Evolutionary conservation across 1,139 yeast species (phyloP).

Genomic region (Kodamaea fungicola): DNA sequence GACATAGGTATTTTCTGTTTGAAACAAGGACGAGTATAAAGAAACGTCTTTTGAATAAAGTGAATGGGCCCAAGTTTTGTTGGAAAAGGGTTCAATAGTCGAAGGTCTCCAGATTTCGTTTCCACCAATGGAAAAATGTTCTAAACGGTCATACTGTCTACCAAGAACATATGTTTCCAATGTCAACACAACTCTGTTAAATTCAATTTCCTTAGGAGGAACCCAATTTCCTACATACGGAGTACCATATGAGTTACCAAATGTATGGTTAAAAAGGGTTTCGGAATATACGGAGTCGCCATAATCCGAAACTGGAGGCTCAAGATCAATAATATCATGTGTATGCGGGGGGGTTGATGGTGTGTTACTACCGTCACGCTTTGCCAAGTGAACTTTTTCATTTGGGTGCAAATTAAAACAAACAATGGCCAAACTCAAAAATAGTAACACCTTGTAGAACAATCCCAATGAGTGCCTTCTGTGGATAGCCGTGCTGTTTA

Average conservation of each 20-base stretch:
- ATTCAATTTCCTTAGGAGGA: conserved; percentile 37
- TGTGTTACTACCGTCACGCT: too few species aligned
- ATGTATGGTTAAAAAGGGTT: conserved; percentile 40
- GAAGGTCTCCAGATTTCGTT: conserved; percentile 80
- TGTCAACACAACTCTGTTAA: conserved; percentile 58
- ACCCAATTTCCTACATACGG: conserved; percentile 41
- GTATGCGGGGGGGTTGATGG: too few species aligned
- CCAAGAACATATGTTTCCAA: conserved; percentile 60
- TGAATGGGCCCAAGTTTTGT: conserved; percentile 34
- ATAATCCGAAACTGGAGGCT: conserved; percentile 27
- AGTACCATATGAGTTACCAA: conserved; percentile 58
- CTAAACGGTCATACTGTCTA: conserved; percentile 76
- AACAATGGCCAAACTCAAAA: too few species aligned
- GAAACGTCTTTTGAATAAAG: conserved; percentile 62
- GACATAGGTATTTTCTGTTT: conserved; percentile 24
- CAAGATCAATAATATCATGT: conserved; percentile 22
- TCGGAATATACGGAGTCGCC: conserved; percentile 42
- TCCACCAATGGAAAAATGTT: conserved; percentile 62
- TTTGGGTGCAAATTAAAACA: too few species aligned
- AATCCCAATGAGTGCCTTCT: too few species aligned
- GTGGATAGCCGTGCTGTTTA: too few species aligned
- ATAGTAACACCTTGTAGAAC: too few species aligned
- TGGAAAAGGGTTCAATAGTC: conserved; percentile 68
- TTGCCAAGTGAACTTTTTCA: too few species aligned
- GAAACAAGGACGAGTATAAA: conserved; percentile 51